Evolutionary conservation across 116 monocot species (phyloP).

Genomic region (Phalaenopsis hybrid): DNA sequence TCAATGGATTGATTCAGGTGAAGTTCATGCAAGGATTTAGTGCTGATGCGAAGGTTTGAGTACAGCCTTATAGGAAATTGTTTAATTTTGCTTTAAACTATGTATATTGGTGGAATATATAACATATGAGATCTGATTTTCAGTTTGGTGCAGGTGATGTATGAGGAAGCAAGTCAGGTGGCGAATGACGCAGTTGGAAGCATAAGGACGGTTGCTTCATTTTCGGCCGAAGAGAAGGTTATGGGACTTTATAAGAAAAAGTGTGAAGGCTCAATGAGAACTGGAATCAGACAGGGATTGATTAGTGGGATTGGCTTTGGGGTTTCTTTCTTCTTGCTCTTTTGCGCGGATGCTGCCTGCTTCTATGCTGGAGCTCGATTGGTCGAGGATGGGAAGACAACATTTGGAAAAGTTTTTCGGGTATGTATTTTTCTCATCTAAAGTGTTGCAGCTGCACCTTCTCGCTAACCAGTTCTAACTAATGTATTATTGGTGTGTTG

Average conservation of each 20-base stretch:
- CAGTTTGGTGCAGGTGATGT: slow-evolving; percentile 26
- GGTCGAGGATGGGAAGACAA: slow-evolving; percentile 29
- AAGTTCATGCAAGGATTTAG: slow-evolving; percentile 25
- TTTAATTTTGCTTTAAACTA: background rate
- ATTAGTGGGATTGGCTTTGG: slow-evolving; percentile 48
- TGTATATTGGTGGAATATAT: background rate
- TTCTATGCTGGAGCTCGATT: slow-evolving; percentile 44
- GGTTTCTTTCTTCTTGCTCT: slow-evolving; percentile 36
- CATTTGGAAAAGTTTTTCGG: slow-evolving; percentile 39
- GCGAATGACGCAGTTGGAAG: slow-evolving; percentile 58
- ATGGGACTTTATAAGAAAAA: slow-evolving; percentile 56
- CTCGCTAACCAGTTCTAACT: too few relatives aligned
- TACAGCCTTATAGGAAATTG: background rate
- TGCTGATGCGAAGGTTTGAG: slow-evolving; percentile 25
- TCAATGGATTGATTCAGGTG: slow-evolving; percentile 22
- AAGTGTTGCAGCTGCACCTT: too few relatives aligned
- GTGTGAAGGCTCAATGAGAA: slow-evolving; percentile 38
- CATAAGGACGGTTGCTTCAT: slow-evolving; percentile 59
- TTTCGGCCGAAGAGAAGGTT: slow-evolving; percentile 57
- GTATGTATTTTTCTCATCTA: slow-evolving; percentile 18
- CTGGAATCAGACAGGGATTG: slow-evolving; percentile 35
- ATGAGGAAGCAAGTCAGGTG: slow-evolving; percentile 54
- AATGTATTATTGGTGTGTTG: too few relatives aligned
- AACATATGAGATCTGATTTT: background rate
- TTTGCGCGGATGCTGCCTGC: slow-evolving; percentile 31